These are phyloP conservation scores for Tuber microsphaerosporum DNA, from an alignment of 495 filamentous ascomycete genomes.

Conservation along the genomic window DNA sequence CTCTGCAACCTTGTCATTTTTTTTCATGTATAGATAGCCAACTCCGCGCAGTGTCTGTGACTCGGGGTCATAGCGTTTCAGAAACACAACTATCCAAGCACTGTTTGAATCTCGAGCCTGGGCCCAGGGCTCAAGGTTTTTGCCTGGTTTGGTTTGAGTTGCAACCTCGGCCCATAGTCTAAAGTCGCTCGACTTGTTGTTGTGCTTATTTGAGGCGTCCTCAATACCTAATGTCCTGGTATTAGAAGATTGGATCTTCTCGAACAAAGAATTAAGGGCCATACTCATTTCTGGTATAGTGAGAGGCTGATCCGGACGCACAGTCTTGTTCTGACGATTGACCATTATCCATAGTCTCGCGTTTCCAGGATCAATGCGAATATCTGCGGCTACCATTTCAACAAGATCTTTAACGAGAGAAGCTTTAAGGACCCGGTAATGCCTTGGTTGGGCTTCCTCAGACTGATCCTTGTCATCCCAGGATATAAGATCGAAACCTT, in stretches of 20 bases:
- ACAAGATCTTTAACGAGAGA: conserved; percentile 69
- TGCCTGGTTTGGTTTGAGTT: conserved; percentile 46
- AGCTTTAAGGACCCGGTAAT: conserved; percentile 63
- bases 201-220: conserved; percentile 62
- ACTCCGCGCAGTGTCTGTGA: conserved; percentile 66
- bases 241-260: conserved; percentile 17
- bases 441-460: conserved; percentile 56
- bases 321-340: conserved; percentile 95
- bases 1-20: conserved; percentile 78
- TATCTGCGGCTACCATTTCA: conserved; percentile 59
- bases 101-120: conserved; percentile 42
- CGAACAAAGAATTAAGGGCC: conserved; percentile 6
- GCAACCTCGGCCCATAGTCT: conserved; percentile 79
- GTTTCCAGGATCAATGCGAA: conserved; percentile 54
- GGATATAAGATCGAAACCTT: conserved; percentile 75
- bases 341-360: conserved; percentile 94
- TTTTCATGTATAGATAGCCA: conserved; percentile 76
- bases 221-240: conserved; percentile 53
- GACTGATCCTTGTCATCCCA: conserved; percentile 53
- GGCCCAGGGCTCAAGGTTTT: conserved; percentile 30
- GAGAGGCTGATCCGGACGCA: conserved; percentile 79
- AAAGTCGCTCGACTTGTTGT: conserved; percentile 64
- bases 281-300: conserved; percentile 61
- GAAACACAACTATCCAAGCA: conserved; percentile 70
- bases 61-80: conserved; percentile 82